Evolutionary conservation across 2,329 filamentous ascomycete genomes (phyloP).

Genomic region (Cryphonectria parasitica): DNA sequence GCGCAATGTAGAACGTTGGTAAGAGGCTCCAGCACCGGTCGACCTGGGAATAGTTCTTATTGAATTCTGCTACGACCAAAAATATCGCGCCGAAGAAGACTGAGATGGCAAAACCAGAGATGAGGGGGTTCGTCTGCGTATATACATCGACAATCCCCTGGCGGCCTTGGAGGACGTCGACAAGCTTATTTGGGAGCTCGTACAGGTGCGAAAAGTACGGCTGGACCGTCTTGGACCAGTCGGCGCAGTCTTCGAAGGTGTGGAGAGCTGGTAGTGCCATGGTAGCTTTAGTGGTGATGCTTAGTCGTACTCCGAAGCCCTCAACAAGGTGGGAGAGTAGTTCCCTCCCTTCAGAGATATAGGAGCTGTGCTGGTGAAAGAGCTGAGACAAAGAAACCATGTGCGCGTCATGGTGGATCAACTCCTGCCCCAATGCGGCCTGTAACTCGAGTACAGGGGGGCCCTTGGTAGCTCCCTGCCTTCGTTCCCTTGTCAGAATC

Average conservation of each 20-base stretch:
- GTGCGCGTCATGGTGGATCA: conserved; percentile 29
- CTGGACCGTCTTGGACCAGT: conserved; percentile 73
- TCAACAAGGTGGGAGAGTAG: neutral
- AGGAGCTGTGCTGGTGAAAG: neutral
- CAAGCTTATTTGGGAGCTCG: conserved; percentile 67
- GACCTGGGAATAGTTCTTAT: conserved; percentile 95
- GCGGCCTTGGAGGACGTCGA: conserved; percentile 62
- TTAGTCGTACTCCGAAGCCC: neutral
- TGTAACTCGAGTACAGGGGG: neutral
- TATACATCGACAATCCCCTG: conserved; percentile 74
- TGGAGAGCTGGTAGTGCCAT: conserved; percentile 77
- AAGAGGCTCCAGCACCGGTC: conserved; percentile 91
- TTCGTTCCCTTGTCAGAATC: neutral
- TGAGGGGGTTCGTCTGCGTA: conserved; percentile 80
- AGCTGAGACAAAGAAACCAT: neutral
- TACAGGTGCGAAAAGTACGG: conserved; percentile 75
- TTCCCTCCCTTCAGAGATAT: neutral
- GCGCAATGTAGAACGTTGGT: conserved; percentile 82
- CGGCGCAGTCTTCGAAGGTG: conserved; percentile 73
- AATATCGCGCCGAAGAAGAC: conserved; percentile 73
- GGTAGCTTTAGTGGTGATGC: conserved; percentile 13
- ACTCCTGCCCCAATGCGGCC: neutral
- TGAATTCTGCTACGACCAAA: conserved; percentile 78
- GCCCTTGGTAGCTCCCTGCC: neutral
- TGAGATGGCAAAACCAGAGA: conserved; percentile 74